Conservation (phyloP, 2,329 filamentous ascomycete genomes). For the Aspergillus novoparasiticus region DNA sequence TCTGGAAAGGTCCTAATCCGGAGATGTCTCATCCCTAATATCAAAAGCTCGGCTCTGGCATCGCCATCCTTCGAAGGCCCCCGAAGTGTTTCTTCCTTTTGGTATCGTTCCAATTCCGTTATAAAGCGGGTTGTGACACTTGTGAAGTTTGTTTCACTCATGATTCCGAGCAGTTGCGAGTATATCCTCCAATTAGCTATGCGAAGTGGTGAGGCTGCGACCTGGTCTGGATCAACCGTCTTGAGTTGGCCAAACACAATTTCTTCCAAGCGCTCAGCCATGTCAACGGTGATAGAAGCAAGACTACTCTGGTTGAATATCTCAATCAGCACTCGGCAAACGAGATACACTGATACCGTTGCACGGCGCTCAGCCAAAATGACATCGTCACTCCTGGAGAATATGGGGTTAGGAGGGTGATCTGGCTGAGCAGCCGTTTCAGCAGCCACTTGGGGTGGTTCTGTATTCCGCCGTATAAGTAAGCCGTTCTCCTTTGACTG, state of each 20-base stretch:
- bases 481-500: conserved; percentile 43
- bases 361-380: conserved; percentile 84
- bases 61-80: conserved; percentile 64
- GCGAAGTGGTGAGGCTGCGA: conserved; percentile 70
- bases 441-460: conserved; percentile 59
- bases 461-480: conserved; percentile 72
- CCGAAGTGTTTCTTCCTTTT: conserved; percentile 67
- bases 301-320: conserved; percentile 90
- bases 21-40: conserved; percentile 89
- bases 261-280: conserved; percentile 90
- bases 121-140: conserved; percentile 83
- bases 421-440: conserved; percentile 34
- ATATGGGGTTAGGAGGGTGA: conserved; percentile 34
- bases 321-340: conserved; percentile 90
- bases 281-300: conserved; percentile 79
- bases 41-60: conserved; percentile 79
- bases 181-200: conserved; percentile 97
- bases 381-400: conserved; percentile 67
- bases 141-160: conserved; percentile 90
- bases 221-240: conserved; percentile 79
- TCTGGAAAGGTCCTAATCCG: conserved; percentile 73
- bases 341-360: conserved; percentile 91
- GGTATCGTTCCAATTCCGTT: conserved; percentile 73
- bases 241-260: conserved; percentile 97
- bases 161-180: conserved; percentile 87